Base-by-base conservation (phyloP, 371 early-diverging fungal genomes). In the Mucor saturninus region DNA sequence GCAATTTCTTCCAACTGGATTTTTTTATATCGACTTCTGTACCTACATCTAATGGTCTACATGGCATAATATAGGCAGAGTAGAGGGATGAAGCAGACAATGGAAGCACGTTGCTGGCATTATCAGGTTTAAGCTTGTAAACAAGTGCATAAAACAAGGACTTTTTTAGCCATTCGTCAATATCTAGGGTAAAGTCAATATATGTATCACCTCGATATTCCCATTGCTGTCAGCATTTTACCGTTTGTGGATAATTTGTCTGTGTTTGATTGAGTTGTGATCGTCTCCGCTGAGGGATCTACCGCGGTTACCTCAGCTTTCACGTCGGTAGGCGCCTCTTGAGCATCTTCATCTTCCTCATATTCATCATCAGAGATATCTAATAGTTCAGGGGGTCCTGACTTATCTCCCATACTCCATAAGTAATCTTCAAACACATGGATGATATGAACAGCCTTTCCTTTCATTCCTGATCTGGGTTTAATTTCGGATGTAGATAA, bases 1-100 rank as follows among this genome's bases (percentile, higher is more conserved):
- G 84, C 28, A 90, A 62, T 65, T 90, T 90, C 67, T 91, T 91
- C 83, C 84, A 89, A 46, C 82, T 84, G 5, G 91, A 91, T 61
- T 83, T 84, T 64, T 91, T 91, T 39, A 91, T 82, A 56, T 91
- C 91, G 0, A 87, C 77, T 43, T 87, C 85, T 1, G 72, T 54
- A 26, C 83, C 83, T 2, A 71, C 65, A 6, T 77, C 85, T 0
- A 58, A 56, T 0, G 90, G 90, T 35, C 88, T 79, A 59, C 84
- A 84, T 0, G 88, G 85, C 28, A 88, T 76, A 53, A 91, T 75
- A 46, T 87, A 89, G 0, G 79, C 71, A 1, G 90, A 84, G 61
- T 89, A 90, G 5, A 90, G 64, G 4, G 82, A 81, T 5, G 90
- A 89, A 3, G 85, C 79, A 13, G 83, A 80, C 52, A 91, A 76